These are phyloP conservation scores for Leptoxyphium fumago DNA, from an alignment of 2,329 filamentous ascomycete species.

Conservation along the genomic window DNA sequence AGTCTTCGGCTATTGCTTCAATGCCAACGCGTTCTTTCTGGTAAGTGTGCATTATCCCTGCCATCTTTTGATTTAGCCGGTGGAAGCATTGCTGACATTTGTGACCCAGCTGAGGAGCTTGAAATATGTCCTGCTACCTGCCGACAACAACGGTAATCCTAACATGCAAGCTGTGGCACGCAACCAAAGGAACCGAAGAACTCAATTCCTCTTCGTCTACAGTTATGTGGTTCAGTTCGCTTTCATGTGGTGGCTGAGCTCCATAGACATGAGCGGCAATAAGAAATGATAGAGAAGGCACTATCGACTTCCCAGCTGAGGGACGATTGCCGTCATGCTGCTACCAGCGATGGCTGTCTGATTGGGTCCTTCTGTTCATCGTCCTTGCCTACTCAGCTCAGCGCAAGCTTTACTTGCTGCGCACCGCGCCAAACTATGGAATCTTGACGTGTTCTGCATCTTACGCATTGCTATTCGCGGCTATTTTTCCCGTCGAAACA, in stretches of 20 bases:
- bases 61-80: too few species aligned
- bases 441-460: too few species aligned
- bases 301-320: background rate
- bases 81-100: slow-evolving; percentile 3
- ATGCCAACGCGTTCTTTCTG: slow-evolving; percentile 89
- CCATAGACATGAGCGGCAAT: slow-evolving; percentile 22
- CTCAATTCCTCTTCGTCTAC: slow-evolving; percentile 86
- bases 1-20: slow-evolving; percentile 80
- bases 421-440: too few species aligned
- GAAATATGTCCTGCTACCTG: slow-evolving; percentile 88
- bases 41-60: slow-evolving; percentile 36
- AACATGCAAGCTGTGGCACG: slow-evolving; percentile 61
- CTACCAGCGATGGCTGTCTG: too few species aligned
- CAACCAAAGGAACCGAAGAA: slow-evolving; percentile 72
- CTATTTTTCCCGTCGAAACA: too few species aligned
- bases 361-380: too few species aligned
- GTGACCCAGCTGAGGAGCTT: slow-evolving; percentile 67
- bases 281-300: background rate
- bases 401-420: too few species aligned
- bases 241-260: slow-evolving; percentile 76
- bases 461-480: too few species aligned
- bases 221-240: slow-evolving; percentile 86
- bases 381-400: too few species aligned
- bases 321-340: too few species aligned
- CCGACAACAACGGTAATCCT: slow-evolving; percentile 52